Base-by-base conservation (phyloP, 768 basidiomycete species). In the Pleurotus tuoliensis region DNA sequence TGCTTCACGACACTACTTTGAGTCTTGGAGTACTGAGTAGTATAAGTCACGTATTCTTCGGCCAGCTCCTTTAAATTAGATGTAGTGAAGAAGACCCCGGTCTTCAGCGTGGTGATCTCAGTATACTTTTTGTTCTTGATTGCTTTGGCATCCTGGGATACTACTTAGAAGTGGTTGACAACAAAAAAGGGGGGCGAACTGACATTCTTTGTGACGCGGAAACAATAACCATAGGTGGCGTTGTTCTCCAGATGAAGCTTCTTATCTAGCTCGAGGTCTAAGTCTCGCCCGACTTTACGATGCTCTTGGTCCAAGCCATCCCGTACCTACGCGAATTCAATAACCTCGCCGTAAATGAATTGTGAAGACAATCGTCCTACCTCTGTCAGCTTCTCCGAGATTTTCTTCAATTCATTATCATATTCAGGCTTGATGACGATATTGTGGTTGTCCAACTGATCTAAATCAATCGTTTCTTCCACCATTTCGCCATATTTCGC, bases 171-270 rank as follows among this genome's bases (percentile, higher is more conserved):
- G n/a, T 44, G 22, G 24, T 55, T 8, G 47, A 15, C 30, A 55
- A 16, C 39, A 16, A 40, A 12, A 6, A 3, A 4, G 34, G 55
- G 25, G 52, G 4, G 43, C 8, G 37, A 54, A 73, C 85, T 54
- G 61, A 94, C 96, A 60, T 87, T 90, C 66, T 97, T 95, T 1
- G 95, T 95, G 44, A 98, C 68, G 24, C 97, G 76, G 73, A 98
- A 92, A 63, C 91, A 94, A 67, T 98, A 96, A 1, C 94, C 94
- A 65, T 96, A 92, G 1, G 84, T 82, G 56, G 82, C 80, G 53
- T 88, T 91, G 63, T 95, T 94, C 73, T 99, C 97, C 25, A 99
- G 75, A 69, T 98, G 97, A 9, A 98, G 71, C 73, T 98, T 98
- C 75, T 96, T 96, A 69, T 97, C 92, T 2, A 93, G 80, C 13